Evolutionary conservation across 768 basidiomycete genomes (phyloP).

Genomic region (Chiua virens): DNA sequence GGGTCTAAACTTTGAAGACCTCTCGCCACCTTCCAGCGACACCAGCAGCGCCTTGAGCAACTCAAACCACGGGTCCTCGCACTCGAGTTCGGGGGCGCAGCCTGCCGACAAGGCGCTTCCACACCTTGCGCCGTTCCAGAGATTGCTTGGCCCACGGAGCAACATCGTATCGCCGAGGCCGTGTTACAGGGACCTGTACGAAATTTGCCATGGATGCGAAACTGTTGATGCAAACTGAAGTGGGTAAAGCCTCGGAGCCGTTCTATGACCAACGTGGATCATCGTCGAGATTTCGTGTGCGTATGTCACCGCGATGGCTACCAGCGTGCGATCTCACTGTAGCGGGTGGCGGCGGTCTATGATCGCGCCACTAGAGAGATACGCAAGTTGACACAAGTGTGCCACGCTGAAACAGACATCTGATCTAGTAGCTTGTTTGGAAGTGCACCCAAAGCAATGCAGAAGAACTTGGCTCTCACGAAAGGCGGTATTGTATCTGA

Average conservation of each 20-base stretch:
- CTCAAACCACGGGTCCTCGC: constrained; percentile 39
- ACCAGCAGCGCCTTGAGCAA: constrained; percentile 37
- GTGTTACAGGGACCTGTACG: constrained; percentile 45
- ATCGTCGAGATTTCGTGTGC: constrained; percentile 45
- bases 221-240: constrained; percentile 48
- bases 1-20: constrained; percentile 49
- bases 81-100: constrained; percentile 46
- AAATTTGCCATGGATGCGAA: constrained; percentile 46
- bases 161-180: constrained; percentile 44
- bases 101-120: constrained; percentile 34
- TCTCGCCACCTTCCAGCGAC: constrained; percentile 42
- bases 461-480: constrained; percentile 38
- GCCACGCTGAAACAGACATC: constrained; percentile 39
- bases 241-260: constrained; percentile 46
- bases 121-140: constrained; percentile 28
- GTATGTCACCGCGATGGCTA: constrained; percentile 45
- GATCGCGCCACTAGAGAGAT: constrained; percentile 49
- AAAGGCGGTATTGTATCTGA: constrained; percentile 44
- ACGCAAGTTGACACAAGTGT: constrained; percentile 41
- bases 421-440: constrained; percentile 37
- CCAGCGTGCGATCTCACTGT: constrained; percentile 41
- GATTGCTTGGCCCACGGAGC: constrained; percentile 41
- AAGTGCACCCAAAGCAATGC: constrained; percentile 44
- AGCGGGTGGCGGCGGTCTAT: constrained; percentile 46
- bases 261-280: constrained; percentile 44